phyloP scores from a whole-genome alignment of 179 eudicot species.

The Heliamphora pulchella region DNA sequence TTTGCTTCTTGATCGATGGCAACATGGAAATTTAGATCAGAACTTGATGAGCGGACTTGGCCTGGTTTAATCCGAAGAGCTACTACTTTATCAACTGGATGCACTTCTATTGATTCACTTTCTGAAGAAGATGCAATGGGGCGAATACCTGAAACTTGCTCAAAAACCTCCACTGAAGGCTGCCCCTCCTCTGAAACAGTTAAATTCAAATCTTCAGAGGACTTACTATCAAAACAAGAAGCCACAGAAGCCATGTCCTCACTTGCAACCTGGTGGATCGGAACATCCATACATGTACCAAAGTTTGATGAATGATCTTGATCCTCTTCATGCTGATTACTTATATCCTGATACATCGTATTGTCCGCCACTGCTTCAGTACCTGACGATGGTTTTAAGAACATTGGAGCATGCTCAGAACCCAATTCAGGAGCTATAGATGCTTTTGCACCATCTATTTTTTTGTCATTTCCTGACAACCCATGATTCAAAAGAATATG shows the following conservation, averaged over 20 bases:
- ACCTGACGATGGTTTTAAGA: slow-evolving; percentile 9
- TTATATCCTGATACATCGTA: slow-evolving; percentile 17
- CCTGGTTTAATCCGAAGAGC: slow-evolving; percentile 19
- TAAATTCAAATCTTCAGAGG: slow-evolving; percentile 19
- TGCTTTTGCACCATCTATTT: slow-evolving; percentile 12
- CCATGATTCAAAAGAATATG: slow-evolving; percentile 15
- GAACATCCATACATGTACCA: slow-evolving; percentile 20
- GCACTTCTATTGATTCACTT: slow-evolving; percentile 21
- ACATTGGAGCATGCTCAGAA: slow-evolving; percentile 3
- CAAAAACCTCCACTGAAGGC: slow-evolving; percentile 10
- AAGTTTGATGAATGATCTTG: slow-evolving; percentile 19
- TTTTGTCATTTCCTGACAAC: slow-evolving; percentile 17
- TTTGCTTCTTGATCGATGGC: slow-evolving; percentile 15
- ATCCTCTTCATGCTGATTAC: slow-evolving; percentile 20
- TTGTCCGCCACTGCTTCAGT: slow-evolving; percentile 14
- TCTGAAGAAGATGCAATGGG: slow-evolving; percentile 21
- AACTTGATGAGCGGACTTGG: slow-evolving; percentile 23
- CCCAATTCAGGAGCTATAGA: slow-evolving; percentile 20
- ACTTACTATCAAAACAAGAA: slow-evolving; percentile 12
- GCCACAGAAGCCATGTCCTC: slow-evolving; percentile 12
- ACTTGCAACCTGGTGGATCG: slow-evolving; percentile 17
- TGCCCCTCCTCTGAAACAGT: slow-evolving; percentile 20
- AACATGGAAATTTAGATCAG: slow-evolving; percentile 18
- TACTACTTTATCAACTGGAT: slow-evolving; percentile 15
- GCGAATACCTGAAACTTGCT: slow-evolving; percentile 17